Percentiles rank a stretch among this genome's conserved stretches.
phyloP scores from a whole-genome alignment of 2,329 filamentous ascomycete species.

The Clarireedia sp. region DNA sequence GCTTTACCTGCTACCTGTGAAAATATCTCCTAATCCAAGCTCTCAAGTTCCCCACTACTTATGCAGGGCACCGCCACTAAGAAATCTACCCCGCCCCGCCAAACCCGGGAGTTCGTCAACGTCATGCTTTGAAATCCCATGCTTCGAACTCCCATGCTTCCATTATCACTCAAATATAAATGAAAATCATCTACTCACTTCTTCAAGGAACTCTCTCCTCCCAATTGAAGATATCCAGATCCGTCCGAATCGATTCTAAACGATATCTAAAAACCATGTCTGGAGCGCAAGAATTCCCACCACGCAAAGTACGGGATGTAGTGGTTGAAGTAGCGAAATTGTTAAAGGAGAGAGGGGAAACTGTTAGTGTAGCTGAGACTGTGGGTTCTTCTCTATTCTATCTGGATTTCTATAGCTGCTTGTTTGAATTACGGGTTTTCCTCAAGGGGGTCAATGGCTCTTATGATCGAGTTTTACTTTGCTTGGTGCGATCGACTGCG shows the following conservation, averaged over 20 bases:
- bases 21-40: not conserved
- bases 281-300: slow-evolving; percentile 19
- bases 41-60: not conserved
- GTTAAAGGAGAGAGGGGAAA: slow-evolving; percentile 47
- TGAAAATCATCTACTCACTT: not conserved
- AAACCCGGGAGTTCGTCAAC: not conserved
- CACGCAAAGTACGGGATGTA: slow-evolving; percentile 22
- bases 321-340: slow-evolving; percentile 41
- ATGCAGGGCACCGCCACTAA: slow-evolving; percentile 3
- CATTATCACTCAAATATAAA: not conserved
- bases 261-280: not conserved
- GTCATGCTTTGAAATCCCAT: slow-evolving; percentile 7
- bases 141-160: not conserved
- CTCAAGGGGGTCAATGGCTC: no score
- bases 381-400: slow-evolving; percentile 29
- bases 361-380: slow-evolving; percentile 54
- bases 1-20: no score
- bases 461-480: not conserved
- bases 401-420: not conserved
- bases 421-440: not conserved
- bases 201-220: not conserved
- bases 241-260: not conserved
- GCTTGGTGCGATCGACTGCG: no score
- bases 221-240: not conserved
- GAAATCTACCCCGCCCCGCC: not conserved